phyloP scores from a whole-genome alignment of 1,284 basidiomycete genomes.

The Singerocomus rubriflavus region DNA sequence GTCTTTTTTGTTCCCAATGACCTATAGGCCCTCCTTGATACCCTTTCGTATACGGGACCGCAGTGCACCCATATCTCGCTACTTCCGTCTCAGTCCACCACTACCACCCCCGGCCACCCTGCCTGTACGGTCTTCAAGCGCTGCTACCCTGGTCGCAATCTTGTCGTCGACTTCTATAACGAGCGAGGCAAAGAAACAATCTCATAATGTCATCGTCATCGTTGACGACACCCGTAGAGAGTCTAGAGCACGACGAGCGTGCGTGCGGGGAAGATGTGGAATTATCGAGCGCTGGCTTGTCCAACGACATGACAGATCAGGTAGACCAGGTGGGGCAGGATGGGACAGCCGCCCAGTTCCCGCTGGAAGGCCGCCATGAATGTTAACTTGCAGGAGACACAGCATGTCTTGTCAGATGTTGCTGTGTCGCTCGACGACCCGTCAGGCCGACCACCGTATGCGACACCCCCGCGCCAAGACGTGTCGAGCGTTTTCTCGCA shows the following conservation, averaged over 20 bases:
- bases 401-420: constrained; percentile 2
- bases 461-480: background rate
- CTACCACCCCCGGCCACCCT: constrained; percentile 19
- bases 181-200: constrained; percentile 6
- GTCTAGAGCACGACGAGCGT: background rate
- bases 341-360: background rate
- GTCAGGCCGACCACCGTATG: background rate
- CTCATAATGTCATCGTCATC: constrained; percentile 9
- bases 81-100: constrained; percentile 55
- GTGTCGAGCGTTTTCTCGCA: constrained; percentile 46
- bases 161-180: constrained; percentile 11
- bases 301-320: background rate
- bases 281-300: background rate
- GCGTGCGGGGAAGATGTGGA: background rate
- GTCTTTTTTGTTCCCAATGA: too few relatives aligned
- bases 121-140: constrained; percentile 13
- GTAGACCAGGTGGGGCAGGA: background rate
- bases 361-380: background rate
- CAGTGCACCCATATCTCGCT: constrained; percentile 64
- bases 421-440: background rate
- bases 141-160: constrained; percentile 16
- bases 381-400: constrained; percentile 11
- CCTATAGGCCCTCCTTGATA: constrained; percentile 52
- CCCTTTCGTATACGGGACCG: constrained; percentile 60
- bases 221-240: constrained; percentile 1